Conservation (phyloP, 768 basidiomycete genomes). For the Piloderma croceum region DNA sequence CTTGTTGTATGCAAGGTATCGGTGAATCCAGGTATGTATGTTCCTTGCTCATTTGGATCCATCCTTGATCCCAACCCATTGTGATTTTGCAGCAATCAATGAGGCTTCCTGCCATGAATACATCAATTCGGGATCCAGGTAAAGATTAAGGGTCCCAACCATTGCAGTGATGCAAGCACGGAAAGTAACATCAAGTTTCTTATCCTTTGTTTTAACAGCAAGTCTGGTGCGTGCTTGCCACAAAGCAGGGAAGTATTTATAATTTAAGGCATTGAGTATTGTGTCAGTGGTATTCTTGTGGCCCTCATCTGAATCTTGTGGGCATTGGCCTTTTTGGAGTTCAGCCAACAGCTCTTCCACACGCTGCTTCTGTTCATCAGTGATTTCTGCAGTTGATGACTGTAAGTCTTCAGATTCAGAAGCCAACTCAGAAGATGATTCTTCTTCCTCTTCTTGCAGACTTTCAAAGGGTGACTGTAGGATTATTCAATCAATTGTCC, state of each 20-base stretch:
- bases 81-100: conserved; percentile 11
- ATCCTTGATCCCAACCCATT: conserved; percentile 11
- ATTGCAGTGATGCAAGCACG: conserved; percentile 11
- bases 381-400: no score
- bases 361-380: no score
- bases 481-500: no score
- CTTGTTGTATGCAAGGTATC: conserved; percentile 15
- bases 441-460: no score
- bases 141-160: conserved; percentile 12
- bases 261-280: conserved; percentile 10
- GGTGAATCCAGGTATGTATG: conserved; percentile 26
- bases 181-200: conserved; percentile 15
- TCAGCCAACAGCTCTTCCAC: no score
- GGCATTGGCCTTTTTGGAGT: no score
- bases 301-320: no score
- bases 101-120: conserved; percentile 11
- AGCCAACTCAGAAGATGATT: no score
- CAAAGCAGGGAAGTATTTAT: conserved; percentile 19
- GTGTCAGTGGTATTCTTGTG: conserved; percentile 8
- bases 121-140: conserved; percentile 8
- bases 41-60: conserved; percentile 23
- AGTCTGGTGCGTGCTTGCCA: conserved; percentile 11
- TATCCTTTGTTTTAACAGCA: conserved; percentile 7
- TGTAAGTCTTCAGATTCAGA: no score
- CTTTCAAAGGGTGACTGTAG: no score